Evolutionary conservation across 1,139 yeast genomes (phyloP).

Genomic region (Spencermartinsiella ligniputridi): DNA sequence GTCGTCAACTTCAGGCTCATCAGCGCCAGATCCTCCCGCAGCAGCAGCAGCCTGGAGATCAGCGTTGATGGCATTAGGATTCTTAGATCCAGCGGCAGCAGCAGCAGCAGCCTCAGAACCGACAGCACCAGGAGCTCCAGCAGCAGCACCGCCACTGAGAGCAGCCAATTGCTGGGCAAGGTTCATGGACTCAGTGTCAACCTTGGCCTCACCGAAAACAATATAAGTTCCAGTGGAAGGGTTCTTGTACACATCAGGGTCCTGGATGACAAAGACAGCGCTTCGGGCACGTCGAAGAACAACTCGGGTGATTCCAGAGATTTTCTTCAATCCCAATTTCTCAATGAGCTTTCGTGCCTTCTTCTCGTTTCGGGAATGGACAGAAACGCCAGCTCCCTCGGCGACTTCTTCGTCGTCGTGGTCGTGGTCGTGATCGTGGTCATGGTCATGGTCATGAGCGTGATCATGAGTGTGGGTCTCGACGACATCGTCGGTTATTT

Average conservation of each 20-base stretch:
- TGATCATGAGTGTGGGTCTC: slow-evolving; percentile 20
- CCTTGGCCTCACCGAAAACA: slow-evolving; percentile 97
- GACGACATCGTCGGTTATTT: slow-evolving; percentile 29
- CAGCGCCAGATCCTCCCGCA: slow-evolving; percentile 36
- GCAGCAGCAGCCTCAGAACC: slow-evolving; percentile 62
- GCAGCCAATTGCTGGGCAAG: slow-evolving; percentile 34
- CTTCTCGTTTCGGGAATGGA: slow-evolving; percentile 88
- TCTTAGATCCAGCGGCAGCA: slow-evolving; percentile 42
- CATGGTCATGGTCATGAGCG: slow-evolving; percentile 22
- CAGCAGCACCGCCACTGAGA: slow-evolving; percentile 24
- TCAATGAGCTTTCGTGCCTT: slow-evolving; percentile 90
- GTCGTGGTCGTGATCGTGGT: slow-evolving; percentile 24
- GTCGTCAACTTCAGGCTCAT: slow-evolving; percentile 35
- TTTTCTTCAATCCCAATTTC: slow-evolving; percentile 86
- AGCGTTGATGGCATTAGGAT: slow-evolving; percentile 81
- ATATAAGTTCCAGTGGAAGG: slow-evolving; percentile 87
- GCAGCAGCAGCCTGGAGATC: slow-evolving; percentile 86
- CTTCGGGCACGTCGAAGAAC: slow-evolving; percentile 94
- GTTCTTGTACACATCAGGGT: slow-evolving; percentile 93
- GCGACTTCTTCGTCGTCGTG: slow-evolving; percentile 51
- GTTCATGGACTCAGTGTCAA: slow-evolving; percentile 56
- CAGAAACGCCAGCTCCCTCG: slow-evolving; percentile 81
- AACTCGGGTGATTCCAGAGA: slow-evolving; percentile 92
- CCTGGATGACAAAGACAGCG: slow-evolving; percentile 86
- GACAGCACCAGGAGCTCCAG: slow-evolving; percentile 63